Conservation (phyloP, 352 stramenopile species). For the Globisporangium orthogonon region DNA sequence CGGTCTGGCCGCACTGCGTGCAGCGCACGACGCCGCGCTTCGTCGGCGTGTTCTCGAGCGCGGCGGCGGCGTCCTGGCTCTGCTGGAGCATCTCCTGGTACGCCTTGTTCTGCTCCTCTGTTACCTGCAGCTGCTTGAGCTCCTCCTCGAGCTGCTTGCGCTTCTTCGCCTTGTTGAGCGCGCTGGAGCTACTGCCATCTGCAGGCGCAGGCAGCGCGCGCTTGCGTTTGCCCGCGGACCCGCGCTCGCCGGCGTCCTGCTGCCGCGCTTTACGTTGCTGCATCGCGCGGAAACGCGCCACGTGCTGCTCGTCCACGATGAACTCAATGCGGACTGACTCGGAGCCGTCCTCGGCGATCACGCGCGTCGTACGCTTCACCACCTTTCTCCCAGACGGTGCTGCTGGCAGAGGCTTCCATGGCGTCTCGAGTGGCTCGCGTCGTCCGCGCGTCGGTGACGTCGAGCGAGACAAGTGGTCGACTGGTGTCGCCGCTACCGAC, state of each 20-base stretch:
- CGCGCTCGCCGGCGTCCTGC: constrained; percentile 22
- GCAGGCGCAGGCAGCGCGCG: constrained; percentile 44
- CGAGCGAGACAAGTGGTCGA: not conserved
- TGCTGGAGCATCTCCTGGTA: not conserved
- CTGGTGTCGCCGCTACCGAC: not conserved
- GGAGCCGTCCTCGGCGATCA: constrained; percentile 45
- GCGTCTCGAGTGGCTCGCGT: not conserved
- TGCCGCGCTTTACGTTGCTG: constrained; percentile 70
- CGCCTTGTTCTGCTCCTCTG: constrained; percentile 53
- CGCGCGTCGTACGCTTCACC: not conserved
- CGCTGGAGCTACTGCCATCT: constrained; percentile 8
- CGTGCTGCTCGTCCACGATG: constrained; percentile 63
- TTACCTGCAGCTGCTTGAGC: constrained; percentile 75
- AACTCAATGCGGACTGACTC: constrained; percentile 76
- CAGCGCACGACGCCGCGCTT: not conserved
- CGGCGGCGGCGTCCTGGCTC: not conserved
- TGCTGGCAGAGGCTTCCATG: not conserved
- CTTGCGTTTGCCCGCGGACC: constrained; percentile 56
- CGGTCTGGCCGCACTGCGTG: not conserved
- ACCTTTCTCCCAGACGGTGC: not conserved
- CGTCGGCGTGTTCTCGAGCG: not conserved
- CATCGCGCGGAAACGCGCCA: constrained; percentile 66
- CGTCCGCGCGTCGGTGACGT: not conserved
- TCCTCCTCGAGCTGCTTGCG: constrained; percentile 81
- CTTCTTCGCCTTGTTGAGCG: constrained; percentile 67